Base-by-base conservation (phyloP, 2,329 filamentous ascomycete genomes). In the Fusarium nematophilum region DNA sequence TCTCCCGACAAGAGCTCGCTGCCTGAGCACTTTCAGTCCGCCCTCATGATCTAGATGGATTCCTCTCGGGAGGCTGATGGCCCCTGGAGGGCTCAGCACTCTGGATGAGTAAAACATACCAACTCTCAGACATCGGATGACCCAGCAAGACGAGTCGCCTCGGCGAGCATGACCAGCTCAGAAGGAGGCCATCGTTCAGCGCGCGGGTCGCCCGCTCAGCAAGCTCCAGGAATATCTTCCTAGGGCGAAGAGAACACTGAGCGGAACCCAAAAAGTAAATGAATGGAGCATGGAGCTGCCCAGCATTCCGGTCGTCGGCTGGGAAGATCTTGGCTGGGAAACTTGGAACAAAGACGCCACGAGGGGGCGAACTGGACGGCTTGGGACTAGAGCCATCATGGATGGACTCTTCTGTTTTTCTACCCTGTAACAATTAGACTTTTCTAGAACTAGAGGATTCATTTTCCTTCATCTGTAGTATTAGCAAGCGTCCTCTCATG, bases 1-100 rank as follows among this genome's bases (percentile, higher is more conserved):
- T 67, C 75, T 3, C 75, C 75, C 10, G 76, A 73, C 65, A 77
- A 76, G 68, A 72, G 75, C 72, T 72, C 66, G 51, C 61, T 65
- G 15, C 18, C 57, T 38, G 57, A 56, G 38, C 53, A 50, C 26
- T 62, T 62, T 30, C 58, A 54, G 14, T 36, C 54, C 5, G 18
- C 57, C 13, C 56, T 62, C 25, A 64, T 67, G 57, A 59, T 57
- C 42, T 66, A 39, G 57, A 34, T 46, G 33, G 18, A 33, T 31
- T 3, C n/a, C 34, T 25, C n/a, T 15, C 23, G 52, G 29, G 47
- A 48, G 62, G 44, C 10, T 31, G 36, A 27, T 73, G 70, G 7
- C 70, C 75, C 13, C 67, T 68, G 14, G 73, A 72, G 45, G 80
- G 77, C 65, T 76, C 73, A 13, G 69, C 68, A 52, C 76, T 72